A percentile compares a stretch with the other conserved stretches of the same genome.
Evolutionary conservation across 148 eudicot species (phyloP).

Genomic region (Salicornia ramosissima): DNA sequence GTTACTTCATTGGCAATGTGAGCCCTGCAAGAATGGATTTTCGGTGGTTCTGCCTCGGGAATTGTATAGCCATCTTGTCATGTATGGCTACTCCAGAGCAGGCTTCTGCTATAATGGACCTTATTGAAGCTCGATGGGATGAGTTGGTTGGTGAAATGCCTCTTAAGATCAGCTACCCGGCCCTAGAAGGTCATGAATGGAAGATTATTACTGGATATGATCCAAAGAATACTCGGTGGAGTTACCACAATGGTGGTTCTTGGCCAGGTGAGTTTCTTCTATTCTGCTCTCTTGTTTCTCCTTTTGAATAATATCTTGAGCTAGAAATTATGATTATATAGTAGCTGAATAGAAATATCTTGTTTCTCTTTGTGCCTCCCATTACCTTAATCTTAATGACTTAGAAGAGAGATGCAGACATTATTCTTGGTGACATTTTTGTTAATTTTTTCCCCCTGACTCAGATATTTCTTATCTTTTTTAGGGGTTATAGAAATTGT

Average conservation of each 20-base stretch:
- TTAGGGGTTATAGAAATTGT: no score
- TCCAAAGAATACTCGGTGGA: slow-evolving; percentile 76
- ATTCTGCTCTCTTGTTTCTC: not conserved
- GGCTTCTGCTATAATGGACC: slow-evolving; percentile 77
- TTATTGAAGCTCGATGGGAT: slow-evolving; percentile 78
- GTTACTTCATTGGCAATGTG: slow-evolving; percentile 80
- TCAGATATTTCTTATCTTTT: no score
- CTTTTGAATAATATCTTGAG: not conserved
- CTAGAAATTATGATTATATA: not conserved
- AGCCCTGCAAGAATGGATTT: slow-evolving; percentile 87
- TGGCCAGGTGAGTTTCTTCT: slow-evolving; percentile 60
- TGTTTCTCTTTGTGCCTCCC: not conserved
- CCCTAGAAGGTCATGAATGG: slow-evolving; percentile 82
- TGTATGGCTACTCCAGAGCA: slow-evolving; percentile 87
- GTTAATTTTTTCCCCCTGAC: no score
- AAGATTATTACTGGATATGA: slow-evolving; percentile 74
- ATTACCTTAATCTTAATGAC: not conserved
- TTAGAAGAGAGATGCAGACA: not conserved
- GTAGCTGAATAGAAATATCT: not conserved
- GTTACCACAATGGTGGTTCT: slow-evolving; percentile 87
- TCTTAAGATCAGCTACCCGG: slow-evolving; percentile 74
- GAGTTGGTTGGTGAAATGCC: slow-evolving; percentile 93
- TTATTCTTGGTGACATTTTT: not conserved
- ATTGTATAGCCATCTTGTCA: slow-evolving; percentile 72
- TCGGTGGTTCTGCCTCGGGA: slow-evolving; percentile 86